A percentile compares a stretch with the other conserved stretches of the same genome.
These are phyloP conservation scores for Fusarium equiseti DNA, from an alignment of 2,329 filamentous ascomycete species.

Conservation along the genomic window DNA sequence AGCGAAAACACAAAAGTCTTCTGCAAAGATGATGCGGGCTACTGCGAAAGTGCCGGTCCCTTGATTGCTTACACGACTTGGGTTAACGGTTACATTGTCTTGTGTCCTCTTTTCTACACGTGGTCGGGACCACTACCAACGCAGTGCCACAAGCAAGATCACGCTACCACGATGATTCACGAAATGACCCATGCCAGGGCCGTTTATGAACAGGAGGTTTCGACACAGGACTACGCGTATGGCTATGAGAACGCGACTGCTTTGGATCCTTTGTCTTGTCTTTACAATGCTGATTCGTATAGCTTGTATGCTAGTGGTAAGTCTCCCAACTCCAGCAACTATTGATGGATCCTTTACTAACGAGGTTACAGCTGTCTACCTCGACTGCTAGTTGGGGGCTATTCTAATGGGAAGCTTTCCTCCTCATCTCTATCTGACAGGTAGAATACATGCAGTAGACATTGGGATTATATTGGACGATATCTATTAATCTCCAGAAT, in stretches of 20 bases:
- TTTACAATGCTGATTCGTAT: conserved; percentile 40
- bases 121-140: conserved; percentile 20
- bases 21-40: conserved; percentile 12
- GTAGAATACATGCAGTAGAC: neutral
- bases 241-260: conserved; percentile 41
- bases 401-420: neutral
- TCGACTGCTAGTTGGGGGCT: neutral
- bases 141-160: conserved; percentile 41
- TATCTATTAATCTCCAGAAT: neutral
- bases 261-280: conserved; percentile 13
- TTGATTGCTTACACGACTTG: conserved; percentile 39
- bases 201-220: conserved; percentile 28
- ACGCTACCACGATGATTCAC: conserved; percentile 35
- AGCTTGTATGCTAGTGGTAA: conserved; percentile 39
- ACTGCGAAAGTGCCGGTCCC: conserved; percentile 28
- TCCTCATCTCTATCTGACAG: neutral
- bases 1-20: conserved; percentile 18
- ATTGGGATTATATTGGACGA: neutral
- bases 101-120: conserved; percentile 37
- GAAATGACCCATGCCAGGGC: conserved; percentile 40
- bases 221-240: conserved; percentile 36
- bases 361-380: neutral
- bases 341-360: accelerated
- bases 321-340: neutral
- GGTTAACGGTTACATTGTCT: conserved; percentile 37